A percentile compares a stretch with the other conserved stretches of the same genome.
phyloP scores from a whole-genome alignment of 164 flowering plant species.

The Euptelea pleiosperma region DNA sequence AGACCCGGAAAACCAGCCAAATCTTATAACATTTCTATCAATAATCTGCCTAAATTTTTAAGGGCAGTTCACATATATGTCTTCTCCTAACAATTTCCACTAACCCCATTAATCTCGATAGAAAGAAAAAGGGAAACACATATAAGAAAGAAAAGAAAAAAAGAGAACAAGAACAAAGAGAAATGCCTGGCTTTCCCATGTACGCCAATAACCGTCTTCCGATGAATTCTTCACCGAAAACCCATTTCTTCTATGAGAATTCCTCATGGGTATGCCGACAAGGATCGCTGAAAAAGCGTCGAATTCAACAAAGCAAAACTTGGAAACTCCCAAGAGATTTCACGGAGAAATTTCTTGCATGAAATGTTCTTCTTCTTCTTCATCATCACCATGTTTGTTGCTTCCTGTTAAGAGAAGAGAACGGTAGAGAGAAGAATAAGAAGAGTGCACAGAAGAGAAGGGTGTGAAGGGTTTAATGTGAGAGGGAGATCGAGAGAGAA shows the following conservation, averaged over 20 bases:
- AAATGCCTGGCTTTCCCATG: constrained; percentile 16
- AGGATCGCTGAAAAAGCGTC: no score
- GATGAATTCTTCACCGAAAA: background rate
- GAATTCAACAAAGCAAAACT: no score
- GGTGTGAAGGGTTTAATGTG: background rate
- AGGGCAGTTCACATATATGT: constrained; percentile 2
- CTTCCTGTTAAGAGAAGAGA: no score
- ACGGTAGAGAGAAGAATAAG: no score
- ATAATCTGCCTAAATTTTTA: background rate
- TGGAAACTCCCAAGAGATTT: no score
- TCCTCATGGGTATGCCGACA: background rate
- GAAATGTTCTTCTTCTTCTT: no score
- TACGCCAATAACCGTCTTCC: constrained; percentile 1
- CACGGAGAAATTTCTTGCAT: no score
- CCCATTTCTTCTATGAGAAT: background rate
- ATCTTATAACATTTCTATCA: constrained; percentile 5
- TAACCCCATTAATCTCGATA: background rate
- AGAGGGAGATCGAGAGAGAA: background rate
- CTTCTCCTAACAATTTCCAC: background rate
- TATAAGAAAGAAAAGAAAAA: background rate
- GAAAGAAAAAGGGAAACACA: background rate
- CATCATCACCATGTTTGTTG: no score
- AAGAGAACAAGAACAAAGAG: background rate
- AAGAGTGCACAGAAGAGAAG: background rate
- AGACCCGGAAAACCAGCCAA: constrained; percentile 9